Percentiles rank a stretch among this genome's conserved stretches.
phyloP scores from a whole-genome alignment of 768 basidiomycete species.

The Lyophyllum shimeji region DNA sequence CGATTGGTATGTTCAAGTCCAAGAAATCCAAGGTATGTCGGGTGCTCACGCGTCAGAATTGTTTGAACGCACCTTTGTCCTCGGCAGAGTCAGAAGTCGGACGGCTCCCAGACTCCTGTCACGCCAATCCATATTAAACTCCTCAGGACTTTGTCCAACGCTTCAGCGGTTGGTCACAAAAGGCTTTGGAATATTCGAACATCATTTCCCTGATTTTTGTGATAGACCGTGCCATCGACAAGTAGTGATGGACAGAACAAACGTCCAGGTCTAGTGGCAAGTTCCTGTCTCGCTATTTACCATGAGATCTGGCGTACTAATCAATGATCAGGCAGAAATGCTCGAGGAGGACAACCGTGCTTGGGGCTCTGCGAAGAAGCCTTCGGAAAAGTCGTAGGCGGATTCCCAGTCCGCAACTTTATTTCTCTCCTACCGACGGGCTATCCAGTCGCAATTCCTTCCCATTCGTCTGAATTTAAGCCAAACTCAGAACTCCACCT shows the following conservation, averaged over 20 bases:
- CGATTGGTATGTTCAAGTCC: background rate
- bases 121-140: background rate
- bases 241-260: background rate
- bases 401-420: background rate
- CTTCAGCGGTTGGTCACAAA: background rate
- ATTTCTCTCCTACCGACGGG: background rate
- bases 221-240: background rate
- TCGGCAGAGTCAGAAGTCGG: background rate
- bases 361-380: background rate
- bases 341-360: constrained; percentile 8
- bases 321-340: constrained; percentile 7
- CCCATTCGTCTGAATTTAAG: too few species aligned
- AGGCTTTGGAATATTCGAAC: background rate
- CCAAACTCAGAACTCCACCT: background rate
- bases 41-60: background rate
- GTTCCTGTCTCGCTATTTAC: background rate
- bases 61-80: background rate
- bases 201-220: too few species aligned
- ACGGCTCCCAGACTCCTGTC: background rate
- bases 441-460: too few species aligned
- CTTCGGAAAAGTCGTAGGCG: background rate
- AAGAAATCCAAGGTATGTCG: background rate
- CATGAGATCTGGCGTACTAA: background rate
- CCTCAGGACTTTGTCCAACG: constrained; percentile 2
- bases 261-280: background rate